Evolutionary conservation across 768 basidiomycete genomes (phyloP).

Genomic region (Porphyrellus cyaneotinctus): DNA sequence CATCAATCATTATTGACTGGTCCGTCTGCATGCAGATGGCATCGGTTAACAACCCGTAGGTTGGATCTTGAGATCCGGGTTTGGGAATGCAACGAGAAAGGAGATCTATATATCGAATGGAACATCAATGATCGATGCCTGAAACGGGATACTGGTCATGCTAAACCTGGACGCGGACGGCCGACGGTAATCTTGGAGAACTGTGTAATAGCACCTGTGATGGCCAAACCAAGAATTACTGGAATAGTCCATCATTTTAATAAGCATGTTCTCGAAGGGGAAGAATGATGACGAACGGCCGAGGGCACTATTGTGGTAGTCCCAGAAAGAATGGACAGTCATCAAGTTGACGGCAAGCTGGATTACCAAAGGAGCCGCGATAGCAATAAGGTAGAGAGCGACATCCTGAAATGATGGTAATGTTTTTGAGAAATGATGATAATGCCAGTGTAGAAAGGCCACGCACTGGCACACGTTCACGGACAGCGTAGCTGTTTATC

Average conservation of each 20-base stretch:
- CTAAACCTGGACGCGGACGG: constrained; percentile 77
- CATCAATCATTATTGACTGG: constrained; percentile 59
- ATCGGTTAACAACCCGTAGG: constrained; percentile 69
- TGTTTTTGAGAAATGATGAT: background rate
- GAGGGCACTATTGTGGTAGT: constrained; percentile 65
- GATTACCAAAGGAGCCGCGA: constrained; percentile 65
- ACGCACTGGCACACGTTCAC: constrained; percentile 76
- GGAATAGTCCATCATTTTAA: constrained; percentile 7
- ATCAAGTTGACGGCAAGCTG: constrained; percentile 66
- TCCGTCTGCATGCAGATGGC: constrained; percentile 78
- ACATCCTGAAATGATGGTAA: constrained; percentile 33
- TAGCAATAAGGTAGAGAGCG: constrained; percentile 49
- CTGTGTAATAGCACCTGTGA: constrained; percentile 82
- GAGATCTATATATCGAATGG: constrained; percentile 18
- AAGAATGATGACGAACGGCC: constrained; percentile 35
- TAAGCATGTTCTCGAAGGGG: constrained; percentile 27
- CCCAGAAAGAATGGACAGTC: constrained; percentile 85
- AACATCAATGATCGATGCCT: background rate
- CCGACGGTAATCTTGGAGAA: constrained; percentile 85
- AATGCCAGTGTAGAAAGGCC: background rate
- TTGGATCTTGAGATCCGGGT: constrained; percentile 58
- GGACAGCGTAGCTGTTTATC: constrained; percentile 52
- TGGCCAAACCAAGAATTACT: constrained; percentile 70
- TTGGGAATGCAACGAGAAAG: constrained; percentile 57
- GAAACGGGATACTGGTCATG: background rate